Percentiles rank a stretch among this genome's conserved stretches.
Conservation (phyloP, 2,329 filamentous ascomycete genomes). For the Cordyceps pruinosa region DNA sequence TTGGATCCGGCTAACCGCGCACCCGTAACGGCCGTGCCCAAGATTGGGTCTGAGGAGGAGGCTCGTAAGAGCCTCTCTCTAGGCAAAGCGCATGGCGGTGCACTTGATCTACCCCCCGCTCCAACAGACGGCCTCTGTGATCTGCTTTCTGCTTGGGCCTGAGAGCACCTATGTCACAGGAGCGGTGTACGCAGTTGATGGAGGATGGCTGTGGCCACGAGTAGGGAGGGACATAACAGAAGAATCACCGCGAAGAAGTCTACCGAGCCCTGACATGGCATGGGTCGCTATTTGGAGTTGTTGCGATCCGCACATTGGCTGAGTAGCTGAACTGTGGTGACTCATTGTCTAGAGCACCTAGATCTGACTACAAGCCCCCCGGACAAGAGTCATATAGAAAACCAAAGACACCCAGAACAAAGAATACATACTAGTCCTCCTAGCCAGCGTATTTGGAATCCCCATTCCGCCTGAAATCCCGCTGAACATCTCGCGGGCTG, state of each 20-base stretch:
- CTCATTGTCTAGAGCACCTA: background rate
- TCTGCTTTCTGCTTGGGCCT: conserved; percentile 29
- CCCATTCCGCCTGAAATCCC: too few relatives aligned
- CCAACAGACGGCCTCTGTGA: conserved; percentile 26
- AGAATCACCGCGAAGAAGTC: too few relatives aligned
- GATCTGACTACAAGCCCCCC: too few relatives aligned
- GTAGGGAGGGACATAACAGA: background rate
- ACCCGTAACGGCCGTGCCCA: background rate
- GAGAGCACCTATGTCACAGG: conserved; percentile 32
- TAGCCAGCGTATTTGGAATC: too few relatives aligned
- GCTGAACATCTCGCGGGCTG: conserved; percentile 4
- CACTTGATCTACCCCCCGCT: conserved; percentile 3
- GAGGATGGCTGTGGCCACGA: conserved; percentile 29
- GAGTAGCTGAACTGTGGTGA: background rate
- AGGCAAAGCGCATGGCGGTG: conserved; percentile 3
- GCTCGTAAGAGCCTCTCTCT: background rate
- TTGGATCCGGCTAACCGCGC: background rate
- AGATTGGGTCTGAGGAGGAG: background rate
- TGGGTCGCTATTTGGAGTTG: too few relatives aligned
- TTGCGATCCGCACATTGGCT: too few relatives aligned
- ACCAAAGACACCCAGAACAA: too few relatives aligned
- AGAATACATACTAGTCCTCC: background rate
- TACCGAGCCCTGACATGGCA: background rate
- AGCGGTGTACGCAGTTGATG: conserved; percentile 38
- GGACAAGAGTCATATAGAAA: too few relatives aligned